A percentile compares a stretch with the other conserved stretches of the same genome.
Conservation (phyloP, 2,329 filamentous ascomycete genomes). For the Colletotrichum destructivum region DNA sequence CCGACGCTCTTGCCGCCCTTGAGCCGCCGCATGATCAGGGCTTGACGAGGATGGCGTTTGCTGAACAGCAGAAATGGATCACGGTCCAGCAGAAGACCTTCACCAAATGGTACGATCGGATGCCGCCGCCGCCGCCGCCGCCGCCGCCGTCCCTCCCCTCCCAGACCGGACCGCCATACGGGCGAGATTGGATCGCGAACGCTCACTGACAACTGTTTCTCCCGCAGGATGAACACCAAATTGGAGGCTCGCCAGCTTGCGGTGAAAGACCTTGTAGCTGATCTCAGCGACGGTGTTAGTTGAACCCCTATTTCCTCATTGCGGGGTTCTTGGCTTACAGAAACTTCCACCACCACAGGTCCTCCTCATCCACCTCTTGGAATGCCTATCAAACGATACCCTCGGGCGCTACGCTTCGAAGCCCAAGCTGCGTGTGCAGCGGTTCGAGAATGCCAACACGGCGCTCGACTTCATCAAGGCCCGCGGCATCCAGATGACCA, state of each 20-base stretch:
- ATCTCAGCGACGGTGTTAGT: constrained; percentile 94
- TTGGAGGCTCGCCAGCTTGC: constrained; percentile 82
- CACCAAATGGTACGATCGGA: constrained; percentile 81
- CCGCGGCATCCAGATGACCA: constrained; percentile 95
- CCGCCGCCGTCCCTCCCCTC: too few species aligned
- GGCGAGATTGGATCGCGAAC: not conserved
- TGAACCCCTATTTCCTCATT: constrained; percentile 31
- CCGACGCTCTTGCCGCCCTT: constrained; percentile 61
- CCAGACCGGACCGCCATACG: not conserved
- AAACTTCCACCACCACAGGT: constrained; percentile 68
- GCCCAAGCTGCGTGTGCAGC: constrained; percentile 95
- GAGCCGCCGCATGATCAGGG: constrained; percentile 66
- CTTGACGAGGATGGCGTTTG: constrained; percentile 73
- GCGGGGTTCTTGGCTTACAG: constrained; percentile 43
- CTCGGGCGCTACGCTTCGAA: constrained; percentile 97
- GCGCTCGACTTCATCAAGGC: constrained; percentile 94
- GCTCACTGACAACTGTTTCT: constrained; percentile 39
- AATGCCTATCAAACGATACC: constrained; percentile 94
- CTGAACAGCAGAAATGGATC: constrained; percentile 78
- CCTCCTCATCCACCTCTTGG: constrained; percentile 95
- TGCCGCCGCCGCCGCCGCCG: constrained; percentile 11
- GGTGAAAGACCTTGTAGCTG: constrained; percentile 88
- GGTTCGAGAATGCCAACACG: constrained; percentile 98
- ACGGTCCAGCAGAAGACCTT: constrained; percentile 98
- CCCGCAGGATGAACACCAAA: constrained; percentile 91